Evolutionary conservation across 106 monocot genomes (phyloP).

Genomic region (Agapanthus africanus): DNA sequence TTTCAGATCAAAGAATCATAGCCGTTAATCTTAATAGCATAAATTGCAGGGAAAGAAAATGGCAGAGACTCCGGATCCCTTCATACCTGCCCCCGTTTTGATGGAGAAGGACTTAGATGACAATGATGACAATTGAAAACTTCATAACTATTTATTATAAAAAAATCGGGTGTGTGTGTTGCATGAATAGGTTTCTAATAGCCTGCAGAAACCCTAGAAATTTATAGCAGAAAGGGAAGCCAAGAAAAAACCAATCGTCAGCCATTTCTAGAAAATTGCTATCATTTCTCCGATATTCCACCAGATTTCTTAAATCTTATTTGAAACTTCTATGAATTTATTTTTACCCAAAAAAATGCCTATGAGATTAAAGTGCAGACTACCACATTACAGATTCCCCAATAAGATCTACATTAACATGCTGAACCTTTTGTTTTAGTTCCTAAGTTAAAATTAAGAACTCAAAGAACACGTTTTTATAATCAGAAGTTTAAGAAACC

Average conservation of each 20-base stretch:
- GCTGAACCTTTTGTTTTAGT: background rate
- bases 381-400: background rate
- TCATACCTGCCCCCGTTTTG: too few relatives aligned
- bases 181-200: too few relatives aligned
- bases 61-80: too few relatives aligned
- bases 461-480: background rate
- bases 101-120: too few relatives aligned
- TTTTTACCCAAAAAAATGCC: too few relatives aligned
- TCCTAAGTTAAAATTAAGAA: background rate
- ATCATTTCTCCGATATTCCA: background rate
- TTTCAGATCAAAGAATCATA: too few relatives aligned
- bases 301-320: background rate
- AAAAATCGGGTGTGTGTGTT: too few relatives aligned
- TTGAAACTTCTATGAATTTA: too few relatives aligned
- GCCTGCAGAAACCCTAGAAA: background rate
- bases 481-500: slow-evolving; percentile 10
- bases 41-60: too few relatives aligned
- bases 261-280: background rate
- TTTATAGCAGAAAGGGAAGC: background rate
- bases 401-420: background rate
- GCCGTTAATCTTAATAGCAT: too few relatives aligned
- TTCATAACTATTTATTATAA: too few relatives aligned
- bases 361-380: background rate
- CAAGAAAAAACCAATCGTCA: background rate
- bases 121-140: too few relatives aligned